phyloP scores from a whole-genome alignment of 768 basidiomycete species.

The Amanita muscaria region DNA sequence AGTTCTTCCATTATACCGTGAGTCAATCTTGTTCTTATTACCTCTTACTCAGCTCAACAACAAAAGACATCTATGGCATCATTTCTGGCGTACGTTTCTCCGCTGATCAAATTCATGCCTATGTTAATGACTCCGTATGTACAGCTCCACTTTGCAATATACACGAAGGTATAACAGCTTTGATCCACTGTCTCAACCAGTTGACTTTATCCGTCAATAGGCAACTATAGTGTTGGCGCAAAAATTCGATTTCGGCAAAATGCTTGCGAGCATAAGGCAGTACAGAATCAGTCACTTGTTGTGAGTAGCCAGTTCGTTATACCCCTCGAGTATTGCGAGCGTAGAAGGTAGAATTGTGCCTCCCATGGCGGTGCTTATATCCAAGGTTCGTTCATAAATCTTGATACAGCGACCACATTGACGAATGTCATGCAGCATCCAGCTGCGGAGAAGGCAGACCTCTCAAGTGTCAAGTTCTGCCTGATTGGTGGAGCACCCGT shows the following conservation, averaged over 20 bases:
- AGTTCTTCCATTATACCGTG: slow-evolving; percentile 35
- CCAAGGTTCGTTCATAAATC: slow-evolving; percentile 36
- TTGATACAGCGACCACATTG: slow-evolving; percentile 18
- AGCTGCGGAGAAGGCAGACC: slow-evolving; percentile 32
- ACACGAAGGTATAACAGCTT: slow-evolving; percentile 32
- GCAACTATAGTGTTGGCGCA: slow-evolving; percentile 40
- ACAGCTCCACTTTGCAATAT: slow-evolving; percentile 48
- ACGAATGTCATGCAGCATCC: slow-evolving; percentile 31
- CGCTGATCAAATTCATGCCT: slow-evolving; percentile 1
- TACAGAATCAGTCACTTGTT: slow-evolving; percentile 41
- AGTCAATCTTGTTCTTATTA: not conserved
- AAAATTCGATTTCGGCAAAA: slow-evolving; percentile 35
- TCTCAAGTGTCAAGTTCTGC: slow-evolving; percentile 26
- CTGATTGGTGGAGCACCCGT: slow-evolving; percentile 42
- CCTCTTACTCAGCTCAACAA: not conserved
- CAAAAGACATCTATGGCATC: slow-evolving; percentile 33
- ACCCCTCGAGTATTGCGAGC: not conserved
- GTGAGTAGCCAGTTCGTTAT: slow-evolving; percentile 15
- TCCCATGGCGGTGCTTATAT: slow-evolving; percentile 39
- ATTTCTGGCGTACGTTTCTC: slow-evolving; percentile 37
- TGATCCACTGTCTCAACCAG: not conserved
- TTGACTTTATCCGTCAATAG: slow-evolving; percentile 21
- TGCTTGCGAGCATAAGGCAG: slow-evolving; percentile 37
- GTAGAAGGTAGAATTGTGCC: slow-evolving; percentile 30
- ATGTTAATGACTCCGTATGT: too few relatives aligned